Evolutionary conservation across 106 monocot genomes (phyloP).

Genomic region (Apostasia shenzhenica): DNA sequence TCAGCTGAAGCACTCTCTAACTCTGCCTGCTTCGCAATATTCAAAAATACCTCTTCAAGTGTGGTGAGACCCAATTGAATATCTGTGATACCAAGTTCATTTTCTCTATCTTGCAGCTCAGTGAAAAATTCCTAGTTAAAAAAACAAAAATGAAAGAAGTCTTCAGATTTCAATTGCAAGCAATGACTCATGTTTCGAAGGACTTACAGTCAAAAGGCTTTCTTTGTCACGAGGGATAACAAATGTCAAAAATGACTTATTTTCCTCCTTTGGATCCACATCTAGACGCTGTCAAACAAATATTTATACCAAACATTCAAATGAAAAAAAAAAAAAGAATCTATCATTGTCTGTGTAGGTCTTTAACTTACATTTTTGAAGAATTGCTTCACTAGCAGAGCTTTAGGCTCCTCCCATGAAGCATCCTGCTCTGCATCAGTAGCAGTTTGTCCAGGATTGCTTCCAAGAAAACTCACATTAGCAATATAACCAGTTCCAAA

Average conservation of each 20-base stretch:
- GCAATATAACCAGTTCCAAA: conserved; percentile 84
- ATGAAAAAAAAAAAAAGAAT: background rate
- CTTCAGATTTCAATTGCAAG: background rate
- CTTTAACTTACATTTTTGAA: conserved; percentile 55
- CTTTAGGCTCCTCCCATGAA: conserved; percentile 7
- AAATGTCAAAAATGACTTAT: conserved; percentile 61
- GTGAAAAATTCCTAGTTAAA: conserved; percentile 63
- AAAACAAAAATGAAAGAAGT: background rate
- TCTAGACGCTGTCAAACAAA: conserved; percentile 43
- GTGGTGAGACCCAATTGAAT: conserved; percentile 92
- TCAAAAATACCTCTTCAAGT: conserved; percentile 86
- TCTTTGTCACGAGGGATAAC: conserved; percentile 91
- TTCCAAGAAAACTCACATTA: conserved; percentile 59
- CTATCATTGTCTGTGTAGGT: background rate
- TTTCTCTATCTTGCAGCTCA: conserved; percentile 85
- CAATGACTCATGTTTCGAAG: background rate
- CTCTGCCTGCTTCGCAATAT: conserved; percentile 87
- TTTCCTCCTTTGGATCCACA: conserved; percentile 78
- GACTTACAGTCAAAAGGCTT: conserved; percentile 55
- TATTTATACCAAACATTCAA: background rate
- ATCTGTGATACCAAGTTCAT: conserved; percentile 81
- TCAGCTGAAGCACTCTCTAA: conserved; percentile 62
- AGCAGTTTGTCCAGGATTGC: conserved; percentile 25
- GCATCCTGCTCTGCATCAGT: background rate
- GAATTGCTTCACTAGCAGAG: conserved; percentile 58